phyloP scores from a whole-genome alignment of 352 stramenopile genomes.

The Blastocystis sp. region DNA sequence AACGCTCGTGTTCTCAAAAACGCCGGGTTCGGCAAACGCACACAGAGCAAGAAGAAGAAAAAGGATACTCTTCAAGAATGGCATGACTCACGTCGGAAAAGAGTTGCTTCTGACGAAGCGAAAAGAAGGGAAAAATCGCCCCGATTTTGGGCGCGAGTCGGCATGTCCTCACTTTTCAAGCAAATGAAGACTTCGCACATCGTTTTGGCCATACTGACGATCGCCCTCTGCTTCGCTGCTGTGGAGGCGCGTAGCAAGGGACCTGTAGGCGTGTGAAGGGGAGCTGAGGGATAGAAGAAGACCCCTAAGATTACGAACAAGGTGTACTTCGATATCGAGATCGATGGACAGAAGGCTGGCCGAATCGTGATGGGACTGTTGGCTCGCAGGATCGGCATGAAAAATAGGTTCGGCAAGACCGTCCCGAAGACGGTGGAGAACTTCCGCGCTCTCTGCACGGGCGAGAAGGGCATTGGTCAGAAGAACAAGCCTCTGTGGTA shows the following conservation, averaged over 20 bases:
- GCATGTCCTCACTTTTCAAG: too few relatives aligned
- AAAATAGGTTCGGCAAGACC: constrained; percentile 75
- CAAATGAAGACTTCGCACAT: too few relatives aligned
- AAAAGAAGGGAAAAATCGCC: too few relatives aligned
- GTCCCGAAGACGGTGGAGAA: constrained; percentile 83
- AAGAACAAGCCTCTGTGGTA: constrained; percentile 90
- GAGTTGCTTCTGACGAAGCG: too few relatives aligned
- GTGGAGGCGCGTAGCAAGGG: constrained; percentile 12
- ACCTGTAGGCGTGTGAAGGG: too few relatives aligned
- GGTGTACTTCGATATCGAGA: constrained; percentile 92
- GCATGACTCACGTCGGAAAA: too few relatives aligned
- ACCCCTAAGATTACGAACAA: constrained; percentile 82
- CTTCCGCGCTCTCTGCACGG: constrained; percentile 80
- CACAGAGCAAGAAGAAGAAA: neutral
- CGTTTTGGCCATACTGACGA: neutral
- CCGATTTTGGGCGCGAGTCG: too few relatives aligned
- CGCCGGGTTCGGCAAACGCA: neutral
- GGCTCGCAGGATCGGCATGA: constrained; percentile 73
- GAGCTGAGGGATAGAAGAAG: neutral
- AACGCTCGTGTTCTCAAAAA: constrained; percentile 56
- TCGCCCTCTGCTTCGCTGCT: constrained; percentile 29
- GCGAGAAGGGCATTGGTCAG: constrained; percentile 81
- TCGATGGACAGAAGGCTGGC: constrained; percentile 82
- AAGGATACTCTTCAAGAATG: too few relatives aligned
- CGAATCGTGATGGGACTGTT: constrained; percentile 80